Evolutionary conservation across 805 yeast species (phyloP), one percentile per base, ranked within the genome.

Genomic region (Wickerhamomyces strasburgensis): DNA sequence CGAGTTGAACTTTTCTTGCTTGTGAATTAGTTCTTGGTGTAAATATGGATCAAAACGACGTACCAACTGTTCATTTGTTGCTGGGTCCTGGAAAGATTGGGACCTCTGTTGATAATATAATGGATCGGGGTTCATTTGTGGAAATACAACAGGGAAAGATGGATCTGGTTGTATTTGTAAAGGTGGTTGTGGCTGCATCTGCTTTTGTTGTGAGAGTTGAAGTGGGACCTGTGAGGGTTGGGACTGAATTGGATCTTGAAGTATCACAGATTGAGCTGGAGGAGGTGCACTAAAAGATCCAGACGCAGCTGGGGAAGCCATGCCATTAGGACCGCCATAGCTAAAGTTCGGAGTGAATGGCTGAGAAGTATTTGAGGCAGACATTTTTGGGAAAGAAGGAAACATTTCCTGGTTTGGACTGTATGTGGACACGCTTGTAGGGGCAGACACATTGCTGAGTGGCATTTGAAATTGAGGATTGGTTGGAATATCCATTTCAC

Each of bases 1-100:
- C 6, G 56, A 49, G 1, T 64, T 52, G 38, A 52, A 52, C 14
- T 24, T 24, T 33, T 52, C 55, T 6, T 19, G 26, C 17, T 35
- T 42, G 30, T 40, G 38, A 6, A 21, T 28, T 8, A 25, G 23
- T 10, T 21, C 25, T 21, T 21, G 25, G 10, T 21, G 25, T 21
- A 21, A 8, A 11, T 8, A 26, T 19, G 24, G 25, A 11, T 21
- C 25, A 21, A 8, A 21, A 21, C 25, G 25, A 21, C 25, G 25
- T 7, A 21, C 10, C 11, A 21, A 11, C 25, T 21, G 25, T 21
- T 21, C 10, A 11, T 21, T n/a, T 14, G 19, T 28, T 4, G 5
- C n/a, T 3, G 29, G 36, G 11, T 18, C n/a, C 13, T 15, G 10
- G 11, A 7, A 21, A 11, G 25, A 21, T 7, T 21, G 7, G 11